Evolutionary conservation across 2,329 filamentous ascomycete species (phyloP), one percentile per base, ranked within the genome.

Genomic region (Diaporthe sp.): DNA sequence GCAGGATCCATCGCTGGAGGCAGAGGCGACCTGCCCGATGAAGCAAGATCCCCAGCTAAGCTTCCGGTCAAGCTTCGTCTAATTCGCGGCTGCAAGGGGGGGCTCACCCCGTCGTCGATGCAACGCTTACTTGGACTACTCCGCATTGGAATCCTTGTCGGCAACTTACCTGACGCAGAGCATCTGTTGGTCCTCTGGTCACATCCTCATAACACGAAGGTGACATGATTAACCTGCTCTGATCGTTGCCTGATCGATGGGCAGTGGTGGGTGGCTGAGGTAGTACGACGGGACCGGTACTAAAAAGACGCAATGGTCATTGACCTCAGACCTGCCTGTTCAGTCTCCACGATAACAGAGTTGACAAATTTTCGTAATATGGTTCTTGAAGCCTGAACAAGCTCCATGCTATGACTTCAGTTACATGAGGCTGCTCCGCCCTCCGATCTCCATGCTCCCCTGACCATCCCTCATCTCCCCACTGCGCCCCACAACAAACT

Each of bases 391-490:
- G 58, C 44, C 20, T 44, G 8, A 25, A 72, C 49, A 55, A 53
- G n/a, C 42, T 20, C 47, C 47, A 72, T 34, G 20, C 34, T 25
- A 60, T 42, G 53, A 22, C 13, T 37, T 34, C 34, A 31, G 10
- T 81, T 85, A 98, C 97, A 98, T 98, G 85, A 99, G 87, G 85
- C 95, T 98, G 80, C 94, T 96, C 82, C 97, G 89, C 20, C 96
- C 97, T 10, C 97, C 97, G 85, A 99, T 92, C 85, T 98, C 97
- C 84, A 93, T 97, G 74, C 94, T 94, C 0, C 94, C 95, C 85
- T 98, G 95, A 2, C 97, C 97, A 84, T 94, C 96, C 76, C 93
- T 95, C 95, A 99, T 95, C 87, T 98, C 96, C 10, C 97, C 97
- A 83, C 96, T 98, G 79, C 97, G 90, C 0, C 95, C 96, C 5